Evolutionary conservation across 495 filamentous ascomycete genomes (phyloP).

Genomic region (Podospora bellae-mahoneyi): DNA sequence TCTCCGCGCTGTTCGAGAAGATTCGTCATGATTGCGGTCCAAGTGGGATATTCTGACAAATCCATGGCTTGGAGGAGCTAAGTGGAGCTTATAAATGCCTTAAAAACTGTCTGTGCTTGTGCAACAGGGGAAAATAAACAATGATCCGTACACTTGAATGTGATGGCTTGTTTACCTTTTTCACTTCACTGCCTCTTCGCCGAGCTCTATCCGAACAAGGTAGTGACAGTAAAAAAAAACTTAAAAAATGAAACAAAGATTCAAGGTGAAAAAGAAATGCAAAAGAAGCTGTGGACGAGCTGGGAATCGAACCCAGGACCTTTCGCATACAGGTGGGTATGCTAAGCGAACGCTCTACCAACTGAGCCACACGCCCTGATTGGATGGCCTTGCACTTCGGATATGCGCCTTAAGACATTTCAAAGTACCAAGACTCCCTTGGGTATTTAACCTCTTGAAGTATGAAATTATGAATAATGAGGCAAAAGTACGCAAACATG

Average conservation of each 20-base stretch:
- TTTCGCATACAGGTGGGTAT: slow-evolving; percentile 22
- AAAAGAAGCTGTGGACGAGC: slow-evolving; percentile 21
- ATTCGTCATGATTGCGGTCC: background rate
- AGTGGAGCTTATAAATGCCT: background rate
- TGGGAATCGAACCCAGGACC: slow-evolving; percentile 30
- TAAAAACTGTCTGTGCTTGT: background rate
- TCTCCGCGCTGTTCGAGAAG: background rate
- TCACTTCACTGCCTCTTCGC: background rate
- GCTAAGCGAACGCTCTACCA: slow-evolving; percentile 31
- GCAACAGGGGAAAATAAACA: background rate
- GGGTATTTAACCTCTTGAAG: too few relatives aligned
- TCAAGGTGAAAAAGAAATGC: background rate
- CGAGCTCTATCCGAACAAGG: background rate
- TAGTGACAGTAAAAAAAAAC: background rate
- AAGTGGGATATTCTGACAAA: background rate
- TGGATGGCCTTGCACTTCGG: background rate
- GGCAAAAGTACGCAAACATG: too few relatives aligned
- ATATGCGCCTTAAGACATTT: too few relatives aligned
- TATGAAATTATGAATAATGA: too few relatives aligned
- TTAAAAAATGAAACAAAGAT: background rate
- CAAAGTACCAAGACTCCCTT: too few relatives aligned
- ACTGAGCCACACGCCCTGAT: slow-evolving; percentile 29
- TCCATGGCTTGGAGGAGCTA: background rate
- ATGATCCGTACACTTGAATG: background rate
- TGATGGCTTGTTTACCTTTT: background rate